These are phyloP conservation scores for Colletotrichum filicis DNA, from an alignment of 2,329 filamentous ascomycete species.

Conservation along the genomic window DNA sequence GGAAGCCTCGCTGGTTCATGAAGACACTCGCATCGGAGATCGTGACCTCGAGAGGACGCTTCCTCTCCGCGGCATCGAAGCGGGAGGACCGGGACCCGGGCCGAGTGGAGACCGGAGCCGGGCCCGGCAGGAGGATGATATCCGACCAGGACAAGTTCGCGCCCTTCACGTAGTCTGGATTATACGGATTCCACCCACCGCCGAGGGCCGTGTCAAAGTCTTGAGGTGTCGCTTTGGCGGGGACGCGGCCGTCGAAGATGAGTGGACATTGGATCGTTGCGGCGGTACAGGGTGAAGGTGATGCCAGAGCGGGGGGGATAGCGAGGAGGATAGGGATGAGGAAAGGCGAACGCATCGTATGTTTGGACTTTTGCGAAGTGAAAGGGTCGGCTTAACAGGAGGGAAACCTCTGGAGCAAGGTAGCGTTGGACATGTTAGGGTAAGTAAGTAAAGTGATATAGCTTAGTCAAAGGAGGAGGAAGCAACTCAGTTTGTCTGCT, in stretches of 20 bases:
- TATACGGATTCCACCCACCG: slow-evolving; percentile 45
- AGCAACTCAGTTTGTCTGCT: too few species aligned
- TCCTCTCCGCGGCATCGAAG: slow-evolving; percentile 49
- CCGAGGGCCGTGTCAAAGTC: slow-evolving; percentile 45
- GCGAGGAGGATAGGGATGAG: slow-evolving; percentile 3
- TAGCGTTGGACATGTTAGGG: too few species aligned
- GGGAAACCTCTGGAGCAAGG: too few species aligned
- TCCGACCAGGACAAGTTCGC: slow-evolving; percentile 47
- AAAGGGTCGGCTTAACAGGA: too few species aligned
- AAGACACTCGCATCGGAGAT: slow-evolving; percentile 57
- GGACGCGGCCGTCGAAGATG: slow-evolving; percentile 50
- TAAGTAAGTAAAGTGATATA: too few species aligned
- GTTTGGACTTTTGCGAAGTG: too few species aligned
- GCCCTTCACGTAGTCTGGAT: slow-evolving; percentile 50
- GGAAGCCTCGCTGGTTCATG: slow-evolving; percentile 57
- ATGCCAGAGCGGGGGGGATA: neutral
- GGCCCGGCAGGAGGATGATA: slow-evolving; percentile 47
- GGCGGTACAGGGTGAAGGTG: neutral
- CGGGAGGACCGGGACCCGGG: slow-evolving; percentile 37
- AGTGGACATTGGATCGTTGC: slow-evolving; percentile 44
- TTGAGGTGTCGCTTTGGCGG: slow-evolving; percentile 37
- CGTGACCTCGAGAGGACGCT: slow-evolving; percentile 54
- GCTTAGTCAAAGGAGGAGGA: too few species aligned
- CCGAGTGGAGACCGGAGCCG: neutral
- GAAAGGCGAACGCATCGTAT: too few species aligned